Evolutionary conservation across 768 basidiomycete species (phyloP).

Genomic region (Leucogyrophana mollusca): DNA sequence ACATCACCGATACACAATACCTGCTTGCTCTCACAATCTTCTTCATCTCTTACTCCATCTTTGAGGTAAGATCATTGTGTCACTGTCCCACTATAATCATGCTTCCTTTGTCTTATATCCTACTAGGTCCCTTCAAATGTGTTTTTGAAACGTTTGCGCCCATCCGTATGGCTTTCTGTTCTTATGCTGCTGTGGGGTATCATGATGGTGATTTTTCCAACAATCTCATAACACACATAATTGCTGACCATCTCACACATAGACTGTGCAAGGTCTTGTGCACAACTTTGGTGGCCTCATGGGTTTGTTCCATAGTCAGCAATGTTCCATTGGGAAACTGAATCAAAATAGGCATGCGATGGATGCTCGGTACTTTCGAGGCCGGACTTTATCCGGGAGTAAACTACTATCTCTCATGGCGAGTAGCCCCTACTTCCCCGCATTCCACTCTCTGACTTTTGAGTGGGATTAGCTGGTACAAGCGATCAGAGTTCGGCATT

Average conservation of each 20-base stretch:
- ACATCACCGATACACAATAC: constrained; percentile 66
- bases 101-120: no score
- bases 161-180: constrained; percentile 73
- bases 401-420: constrained; percentile 72
- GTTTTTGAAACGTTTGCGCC: constrained; percentile 69
- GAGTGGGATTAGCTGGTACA: constrained; percentile 48
- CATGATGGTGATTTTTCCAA: constrained; percentile 54
- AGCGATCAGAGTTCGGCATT: constrained; percentile 72
- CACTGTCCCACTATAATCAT: neutral
- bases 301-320: constrained; percentile 37
- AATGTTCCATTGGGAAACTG: neutral
- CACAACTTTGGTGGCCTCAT: constrained; percentile 68
- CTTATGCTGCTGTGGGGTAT: constrained; percentile 77
- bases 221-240: neutral
- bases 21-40: constrained; percentile 59
- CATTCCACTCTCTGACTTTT: neutral
- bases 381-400: constrained; percentile 45
- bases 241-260: constrained; percentile 10
- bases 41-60: constrained; percentile 65
- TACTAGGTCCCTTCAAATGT: constrained; percentile 65
- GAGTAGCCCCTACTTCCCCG: neutral
- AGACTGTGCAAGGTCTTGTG: constrained; percentile 75
- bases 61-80: constrained; percentile 45
- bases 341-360: constrained; percentile 53
- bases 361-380: constrained; percentile 74